These are phyloP conservation scores for Bipolaris sorokiniana DNA, from an alignment of 2,329 filamentous ascomycete genomes.

Conservation along the genomic window DNA sequence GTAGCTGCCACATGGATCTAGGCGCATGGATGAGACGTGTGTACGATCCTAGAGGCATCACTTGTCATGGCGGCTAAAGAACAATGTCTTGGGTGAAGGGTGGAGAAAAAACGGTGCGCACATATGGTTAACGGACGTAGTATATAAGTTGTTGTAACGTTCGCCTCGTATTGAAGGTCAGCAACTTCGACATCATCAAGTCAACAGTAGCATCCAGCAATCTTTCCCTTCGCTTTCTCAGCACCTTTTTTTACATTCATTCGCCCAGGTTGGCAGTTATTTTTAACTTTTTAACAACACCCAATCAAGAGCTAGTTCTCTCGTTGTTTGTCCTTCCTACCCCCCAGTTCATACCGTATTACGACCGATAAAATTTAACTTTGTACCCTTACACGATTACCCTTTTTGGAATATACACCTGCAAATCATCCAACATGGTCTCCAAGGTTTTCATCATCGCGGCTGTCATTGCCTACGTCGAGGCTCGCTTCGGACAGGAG, in stretches of 20 bases:
- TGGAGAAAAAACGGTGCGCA: background rate
- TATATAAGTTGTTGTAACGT: conserved; percentile 35
- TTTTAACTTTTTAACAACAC: conserved; percentile 16
- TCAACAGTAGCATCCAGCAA: conserved; percentile 32
- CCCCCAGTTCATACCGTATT: conserved; percentile 6
- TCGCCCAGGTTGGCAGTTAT: conserved; percentile 43
- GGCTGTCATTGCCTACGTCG: conserved; percentile 43
- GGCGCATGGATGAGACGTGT: conserved; percentile 38
- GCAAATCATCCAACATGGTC: conserved; percentile 36
- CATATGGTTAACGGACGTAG: conserved; percentile 12
- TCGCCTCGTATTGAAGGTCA: conserved; percentile 22
- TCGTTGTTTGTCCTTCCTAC: conserved; percentile 11
- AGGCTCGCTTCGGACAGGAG: conserved; percentile 67
- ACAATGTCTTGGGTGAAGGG: background rate
- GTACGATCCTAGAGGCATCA: conserved; percentile 26
- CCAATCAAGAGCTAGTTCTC: conserved; percentile 47
- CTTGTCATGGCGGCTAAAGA: conserved; percentile 22
- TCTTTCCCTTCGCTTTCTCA: conserved; percentile 16
- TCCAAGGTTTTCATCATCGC: conserved; percentile 42
- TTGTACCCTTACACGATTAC: conserved; percentile 2
- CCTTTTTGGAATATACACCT: background rate
- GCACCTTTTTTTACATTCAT: conserved; percentile 32
- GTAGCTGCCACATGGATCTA: conserved; percentile 17
- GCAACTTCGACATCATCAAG: conserved; percentile 34
- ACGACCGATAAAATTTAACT: background rate